A percentile compares a stretch with the other conserved stretches of the same genome.
phyloP scores from a whole-genome alignment of 2,329 filamentous ascomycete genomes.

The Zelopaecilomyces penicillatus region DNA sequence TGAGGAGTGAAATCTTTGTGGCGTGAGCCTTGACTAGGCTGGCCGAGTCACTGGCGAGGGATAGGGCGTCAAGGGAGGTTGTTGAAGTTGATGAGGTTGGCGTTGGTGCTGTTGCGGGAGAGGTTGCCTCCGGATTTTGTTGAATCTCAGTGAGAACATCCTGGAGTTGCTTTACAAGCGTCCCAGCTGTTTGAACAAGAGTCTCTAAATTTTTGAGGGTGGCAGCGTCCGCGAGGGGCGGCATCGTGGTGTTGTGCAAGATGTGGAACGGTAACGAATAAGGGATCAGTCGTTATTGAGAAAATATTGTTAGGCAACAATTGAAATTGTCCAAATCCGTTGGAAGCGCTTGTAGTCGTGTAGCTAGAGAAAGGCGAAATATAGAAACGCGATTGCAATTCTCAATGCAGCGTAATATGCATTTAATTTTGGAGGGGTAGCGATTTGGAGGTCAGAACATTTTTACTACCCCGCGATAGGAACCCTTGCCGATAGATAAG shows the following conservation, averaged over 20 bases:
- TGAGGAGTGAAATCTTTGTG: conserved; percentile 79
- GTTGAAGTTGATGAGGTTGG: conserved; percentile 8
- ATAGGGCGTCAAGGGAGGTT: conserved; percentile 48
- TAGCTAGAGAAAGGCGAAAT: too few relatives aligned
- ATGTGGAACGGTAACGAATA: too few relatives aligned
- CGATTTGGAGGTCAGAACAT: neutral
- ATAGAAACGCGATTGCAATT: too few relatives aligned
- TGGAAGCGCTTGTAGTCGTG: too few relatives aligned
- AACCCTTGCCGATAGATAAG: too few relatives aligned
- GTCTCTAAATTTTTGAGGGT: conserved; percentile 30
- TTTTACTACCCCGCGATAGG: conserved; percentile 6
- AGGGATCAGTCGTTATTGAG: too few relatives aligned
- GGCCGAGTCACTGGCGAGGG: conserved; percentile 63
- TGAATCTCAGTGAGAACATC: conserved; percentile 32
- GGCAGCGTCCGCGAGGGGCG: conserved; percentile 13
- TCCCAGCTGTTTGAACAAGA: conserved; percentile 28
- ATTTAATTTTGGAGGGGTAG: conserved; percentile 8
- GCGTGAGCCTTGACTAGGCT: conserved; percentile 70
- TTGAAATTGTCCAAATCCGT: too few relatives aligned
- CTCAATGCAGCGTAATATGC: too few relatives aligned
- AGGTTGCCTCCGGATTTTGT: conserved; percentile 12
- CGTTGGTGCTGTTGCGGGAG: conserved; percentile 11
- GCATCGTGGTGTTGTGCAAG: conserved; percentile 11
- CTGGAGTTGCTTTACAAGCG: conserved; percentile 35
- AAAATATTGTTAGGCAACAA: too few relatives aligned